Conservation (phyloP, 192 early-diverging fungal species). For the Backusella westeae region DNA sequence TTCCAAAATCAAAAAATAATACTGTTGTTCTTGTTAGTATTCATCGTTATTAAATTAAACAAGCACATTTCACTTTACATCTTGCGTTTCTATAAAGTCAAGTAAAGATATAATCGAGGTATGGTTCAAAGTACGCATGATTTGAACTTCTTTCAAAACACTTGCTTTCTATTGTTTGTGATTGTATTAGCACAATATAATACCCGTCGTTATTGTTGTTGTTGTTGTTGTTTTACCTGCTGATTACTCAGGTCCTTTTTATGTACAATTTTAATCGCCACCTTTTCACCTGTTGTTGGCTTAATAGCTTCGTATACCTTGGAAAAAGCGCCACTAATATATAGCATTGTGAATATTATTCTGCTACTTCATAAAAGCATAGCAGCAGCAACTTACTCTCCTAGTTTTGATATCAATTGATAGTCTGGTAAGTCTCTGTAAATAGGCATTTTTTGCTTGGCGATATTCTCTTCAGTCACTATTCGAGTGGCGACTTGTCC, state of each 20-base stretch:
- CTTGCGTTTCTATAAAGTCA: constrained; percentile 72
- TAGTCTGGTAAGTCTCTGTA: constrained; percentile 61
- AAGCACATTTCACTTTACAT: constrained; percentile 19
- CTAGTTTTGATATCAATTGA: constrained; percentile 58
- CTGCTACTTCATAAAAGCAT: not conserved
- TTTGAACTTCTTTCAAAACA: constrained; percentile 84
- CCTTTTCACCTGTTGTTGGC: constrained; percentile 53
- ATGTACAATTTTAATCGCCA: constrained; percentile 86
- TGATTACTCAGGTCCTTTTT: constrained; percentile 71
- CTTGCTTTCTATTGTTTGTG: constrained; percentile 55
- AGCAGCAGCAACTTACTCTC: constrained; percentile 58
- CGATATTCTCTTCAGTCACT: constrained; percentile 17
- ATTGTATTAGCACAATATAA: not conserved
- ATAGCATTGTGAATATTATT: not conserved
- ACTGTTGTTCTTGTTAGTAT: constrained; percentile 21
- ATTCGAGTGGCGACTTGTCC: not conserved
- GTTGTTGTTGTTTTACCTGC: constrained; percentile 47
- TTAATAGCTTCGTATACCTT: constrained; percentile 76
- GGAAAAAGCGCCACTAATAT: constrained; percentile 77
- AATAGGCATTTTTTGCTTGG: constrained; percentile 25
- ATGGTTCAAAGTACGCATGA: constrained; percentile 81
- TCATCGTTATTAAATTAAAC: not conserved
- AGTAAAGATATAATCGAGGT: constrained; percentile 71
- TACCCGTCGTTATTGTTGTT: not conserved
- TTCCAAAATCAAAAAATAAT: constrained; percentile 82